Evolutionary conservation across 768 basidiomycete genomes (phyloP).

Genomic region (Tylopilus subfusipes): DNA sequence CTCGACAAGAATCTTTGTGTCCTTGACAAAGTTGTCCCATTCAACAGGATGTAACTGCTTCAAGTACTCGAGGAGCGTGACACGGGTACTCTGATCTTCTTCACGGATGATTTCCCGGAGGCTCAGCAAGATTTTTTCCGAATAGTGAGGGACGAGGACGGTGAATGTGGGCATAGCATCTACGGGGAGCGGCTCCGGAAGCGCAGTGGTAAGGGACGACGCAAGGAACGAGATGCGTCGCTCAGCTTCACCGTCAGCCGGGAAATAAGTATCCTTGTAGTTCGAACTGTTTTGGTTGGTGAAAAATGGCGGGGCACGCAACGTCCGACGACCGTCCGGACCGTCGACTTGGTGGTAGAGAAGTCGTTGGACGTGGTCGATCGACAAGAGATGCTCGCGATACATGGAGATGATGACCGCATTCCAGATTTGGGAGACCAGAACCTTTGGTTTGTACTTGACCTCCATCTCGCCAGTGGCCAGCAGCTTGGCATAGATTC

Average conservation of each 20-base stretch:
- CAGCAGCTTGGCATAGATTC: slow-evolving; percentile 95
- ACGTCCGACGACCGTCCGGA: slow-evolving; percentile 82
- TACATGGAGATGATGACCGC: slow-evolving; percentile 99
- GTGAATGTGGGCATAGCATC: slow-evolving; percentile 99
- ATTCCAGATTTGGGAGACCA: slow-evolving; percentile 99
- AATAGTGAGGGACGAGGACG: slow-evolving; percentile 98
- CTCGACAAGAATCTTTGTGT: slow-evolving; percentile 97
- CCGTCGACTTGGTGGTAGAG: slow-evolving; percentile 96
- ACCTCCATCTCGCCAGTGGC: slow-evolving; percentile 98
- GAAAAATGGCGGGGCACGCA: slow-evolving; percentile 98
- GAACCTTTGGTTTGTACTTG: slow-evolving; percentile 99
- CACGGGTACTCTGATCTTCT: slow-evolving; percentile 94
- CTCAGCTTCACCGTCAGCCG: slow-evolving; percentile 90
- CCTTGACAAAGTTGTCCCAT: slow-evolving; percentile 99
- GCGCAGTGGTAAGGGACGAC: slow-evolving; percentile 90
- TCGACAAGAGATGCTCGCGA: slow-evolving; percentile 94
- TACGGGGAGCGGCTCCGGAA: slow-evolving; percentile 93
- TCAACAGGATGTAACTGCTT: slow-evolving; percentile 98
- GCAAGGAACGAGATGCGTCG: slow-evolving; percentile 99
- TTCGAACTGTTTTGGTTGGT: slow-evolving; percentile 79
- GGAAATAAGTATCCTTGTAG: slow-evolving; percentile 85
- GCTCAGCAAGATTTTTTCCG: slow-evolving; percentile 96
- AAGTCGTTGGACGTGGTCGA: slow-evolving; percentile 96
- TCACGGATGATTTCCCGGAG: slow-evolving; percentile 98
- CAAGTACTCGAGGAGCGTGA: slow-evolving; percentile 94